Evolutionary conservation across 2,329 filamentous ascomycete species (phyloP), one percentile per base, ranked within the genome.

Genomic region (Calonectria crousiana): DNA sequence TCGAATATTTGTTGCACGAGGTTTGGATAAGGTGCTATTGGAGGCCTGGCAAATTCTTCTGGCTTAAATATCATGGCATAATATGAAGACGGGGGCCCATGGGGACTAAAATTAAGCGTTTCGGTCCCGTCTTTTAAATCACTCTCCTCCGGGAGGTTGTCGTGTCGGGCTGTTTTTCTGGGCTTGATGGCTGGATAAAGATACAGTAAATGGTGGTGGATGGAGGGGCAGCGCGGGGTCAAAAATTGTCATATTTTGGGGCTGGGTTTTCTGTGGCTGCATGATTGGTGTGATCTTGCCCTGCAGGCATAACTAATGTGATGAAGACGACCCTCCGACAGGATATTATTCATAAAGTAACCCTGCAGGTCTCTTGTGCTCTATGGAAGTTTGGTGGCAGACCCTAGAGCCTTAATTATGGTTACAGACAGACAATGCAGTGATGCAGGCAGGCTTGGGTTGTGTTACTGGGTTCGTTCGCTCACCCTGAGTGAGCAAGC

Each of bases 171-270:
- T 47, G 20, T 32, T 53, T 53, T 30, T 32, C 14, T 53, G 14
- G 44, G 9, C n/a, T 32, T 9, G 51, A 38, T 60, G 32, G 36
- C 34, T 26, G 32, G 56, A 60, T 18, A 14, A 36, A 36, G 30
- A 60, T 38, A 60, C 16, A 13, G n/a, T 3, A 26, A 10, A 30
- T 62, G 34, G 36, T 60, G 34, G 56, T 20, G n/a, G 56, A 62
- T 62, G 23, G 56, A 62, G 56, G 56, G 56, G 56, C 23, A 44
- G 41, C 56, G 56, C 56, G 56, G 56, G 56, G 56, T 62, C 14
- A 23, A 26, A 62, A 28, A 41, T 28, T 41, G 26, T 26, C 26
- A 36, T 26, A 38, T 60, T 60, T 60, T 60, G 23, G 23, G 56
- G n/a, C 10, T 26, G 34, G 34, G 28, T 62, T 62, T 62, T 60